Evolutionary conservation across 2,329 filamentous ascomycete genomes (phyloP).

Genomic region (Purpureocillium lavendulum): DNA sequence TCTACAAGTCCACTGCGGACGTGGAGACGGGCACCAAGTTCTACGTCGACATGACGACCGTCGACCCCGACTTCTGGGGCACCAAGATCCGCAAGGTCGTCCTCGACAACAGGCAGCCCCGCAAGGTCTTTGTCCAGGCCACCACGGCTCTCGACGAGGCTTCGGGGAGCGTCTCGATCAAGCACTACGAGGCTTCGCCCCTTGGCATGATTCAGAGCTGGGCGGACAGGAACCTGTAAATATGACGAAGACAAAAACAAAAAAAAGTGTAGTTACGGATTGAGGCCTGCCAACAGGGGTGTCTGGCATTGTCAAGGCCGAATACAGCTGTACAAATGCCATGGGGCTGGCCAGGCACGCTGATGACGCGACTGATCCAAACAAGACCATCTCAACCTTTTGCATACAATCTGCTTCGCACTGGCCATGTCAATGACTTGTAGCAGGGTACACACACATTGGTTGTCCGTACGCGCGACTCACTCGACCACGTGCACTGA

Average conservation of each 20-base stretch:
- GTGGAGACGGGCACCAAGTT: constrained; percentile 67
- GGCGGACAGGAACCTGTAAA: constrained; percentile 49
- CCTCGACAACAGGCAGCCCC: constrained; percentile 68
- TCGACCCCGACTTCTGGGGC: constrained; percentile 77
- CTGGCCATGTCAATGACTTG: too few species aligned
- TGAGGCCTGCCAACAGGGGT: too few species aligned
- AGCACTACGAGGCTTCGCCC: constrained; percentile 76
- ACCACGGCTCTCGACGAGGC: constrained; percentile 69
- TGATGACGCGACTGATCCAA: too few species aligned
- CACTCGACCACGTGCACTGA: too few species aligned
- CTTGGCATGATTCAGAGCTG: constrained; percentile 81
- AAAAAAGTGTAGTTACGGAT: too few species aligned
- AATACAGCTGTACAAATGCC: too few species aligned
- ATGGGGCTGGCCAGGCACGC: too few species aligned
- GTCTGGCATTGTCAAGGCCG: too few species aligned
- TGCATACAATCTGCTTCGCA: too few species aligned
- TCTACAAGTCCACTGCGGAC: constrained; percentile 89
- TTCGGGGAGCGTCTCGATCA: constrained; percentile 63
- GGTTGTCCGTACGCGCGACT: too few species aligned
- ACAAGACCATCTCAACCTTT: too few species aligned
- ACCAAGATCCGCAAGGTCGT: constrained; percentile 70
- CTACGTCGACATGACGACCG: constrained; percentile 76
- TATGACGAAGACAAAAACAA: constrained; percentile 8
- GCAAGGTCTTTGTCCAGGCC: constrained; percentile 89
- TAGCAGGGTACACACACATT: too few species aligned